Percentiles rank a stretch among this genome's conserved stretches.
These are phyloP conservation scores for Tylopilus orsonianus DNA, from an alignment of 1,284 basidiomycete genomes.

Conservation along the genomic window DNA sequence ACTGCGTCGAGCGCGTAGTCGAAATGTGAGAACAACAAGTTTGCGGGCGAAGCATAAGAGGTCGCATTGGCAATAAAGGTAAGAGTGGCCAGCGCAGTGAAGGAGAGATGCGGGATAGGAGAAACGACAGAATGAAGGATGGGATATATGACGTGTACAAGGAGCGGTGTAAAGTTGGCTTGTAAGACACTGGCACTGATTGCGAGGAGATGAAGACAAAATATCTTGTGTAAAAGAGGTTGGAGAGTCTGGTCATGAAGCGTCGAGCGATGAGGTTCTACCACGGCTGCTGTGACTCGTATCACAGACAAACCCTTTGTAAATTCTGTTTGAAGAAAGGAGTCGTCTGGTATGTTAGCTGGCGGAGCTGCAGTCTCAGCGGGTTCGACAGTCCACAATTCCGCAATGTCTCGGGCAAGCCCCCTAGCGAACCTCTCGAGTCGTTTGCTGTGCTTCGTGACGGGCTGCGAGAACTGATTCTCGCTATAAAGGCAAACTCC, in stretches of 20 bases:
- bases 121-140: constrained; percentile 82
- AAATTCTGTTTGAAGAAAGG: constrained; percentile 43
- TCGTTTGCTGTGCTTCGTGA: constrained; percentile 40
- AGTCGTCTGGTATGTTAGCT: constrained; percentile 23
- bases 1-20: constrained; percentile 92
- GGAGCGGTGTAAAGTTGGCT: constrained; percentile 64
- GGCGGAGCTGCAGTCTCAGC: constrained; percentile 13
- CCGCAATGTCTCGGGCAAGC: constrained; percentile 62
- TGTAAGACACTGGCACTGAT: constrained; percentile 68
- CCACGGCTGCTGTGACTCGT: constrained; percentile 38
- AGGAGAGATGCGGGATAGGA: constrained; percentile 59
- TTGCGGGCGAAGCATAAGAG: constrained; percentile 81
- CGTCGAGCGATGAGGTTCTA: constrained; percentile 44
- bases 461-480: constrained; percentile 31
- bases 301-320: constrained; percentile 43
- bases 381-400: constrained; percentile 61
- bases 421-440: constrained; percentile 66
- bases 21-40: constrained; percentile 87
- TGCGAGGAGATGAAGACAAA: constrained; percentile 73
- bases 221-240: constrained; percentile 53
- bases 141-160: constrained; percentile 81
- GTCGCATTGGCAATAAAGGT: constrained; percentile 65
- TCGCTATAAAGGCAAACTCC: constrained; percentile 41
- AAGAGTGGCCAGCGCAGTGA: constrained; percentile 71
- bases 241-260: constrained; percentile 36